Conservation (phyloP, 2,329 filamentous ascomycete species). For the Botrytis pseudocinerea region DNA sequence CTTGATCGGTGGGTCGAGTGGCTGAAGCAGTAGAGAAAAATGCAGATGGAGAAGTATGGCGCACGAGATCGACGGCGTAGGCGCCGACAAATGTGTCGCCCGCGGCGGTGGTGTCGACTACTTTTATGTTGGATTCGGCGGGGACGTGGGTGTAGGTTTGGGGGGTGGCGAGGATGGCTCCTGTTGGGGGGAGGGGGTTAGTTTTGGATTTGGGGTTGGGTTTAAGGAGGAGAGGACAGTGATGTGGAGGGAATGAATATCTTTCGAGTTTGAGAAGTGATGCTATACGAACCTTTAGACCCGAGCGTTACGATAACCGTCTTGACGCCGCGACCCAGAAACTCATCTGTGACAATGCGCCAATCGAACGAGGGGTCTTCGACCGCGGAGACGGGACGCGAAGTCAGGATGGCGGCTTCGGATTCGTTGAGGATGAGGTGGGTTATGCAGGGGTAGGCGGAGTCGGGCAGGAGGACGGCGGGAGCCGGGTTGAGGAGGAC, state of each 20-base stretch:
- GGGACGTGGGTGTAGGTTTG: constrained; percentile 52
- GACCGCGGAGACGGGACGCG: constrained; percentile 44
- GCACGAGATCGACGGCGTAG: constrained; percentile 74
- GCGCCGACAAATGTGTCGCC: constrained; percentile 93
- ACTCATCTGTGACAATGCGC: constrained; percentile 53
- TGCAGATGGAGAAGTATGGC: constrained; percentile 29
- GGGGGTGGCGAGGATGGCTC: constrained; percentile 62
- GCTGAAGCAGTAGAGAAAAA: too few relatives aligned
- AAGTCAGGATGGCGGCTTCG: constrained; percentile 74
- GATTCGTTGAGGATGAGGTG: constrained; percentile 91
- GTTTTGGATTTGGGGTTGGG: background rate
- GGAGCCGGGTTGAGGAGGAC: constrained; percentile 87
- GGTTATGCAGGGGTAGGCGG: constrained; percentile 66
- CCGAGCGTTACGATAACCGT: constrained; percentile 86
- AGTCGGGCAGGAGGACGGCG: constrained; percentile 65
- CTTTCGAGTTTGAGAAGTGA: background rate
- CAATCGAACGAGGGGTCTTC: constrained; percentile 49
- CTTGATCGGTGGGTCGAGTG: too few relatives aligned
- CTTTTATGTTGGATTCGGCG: constrained; percentile 67
- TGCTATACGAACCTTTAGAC: constrained; percentile 56
- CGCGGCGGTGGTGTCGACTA: constrained; percentile 91
- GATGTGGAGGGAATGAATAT: background rate
- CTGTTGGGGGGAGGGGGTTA: background rate
- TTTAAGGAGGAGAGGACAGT: too few relatives aligned
- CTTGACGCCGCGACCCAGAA: constrained; percentile 68